Conservation (phyloP, 169 alveolate genomes). For the Toxoplasma gondii region DNA sequence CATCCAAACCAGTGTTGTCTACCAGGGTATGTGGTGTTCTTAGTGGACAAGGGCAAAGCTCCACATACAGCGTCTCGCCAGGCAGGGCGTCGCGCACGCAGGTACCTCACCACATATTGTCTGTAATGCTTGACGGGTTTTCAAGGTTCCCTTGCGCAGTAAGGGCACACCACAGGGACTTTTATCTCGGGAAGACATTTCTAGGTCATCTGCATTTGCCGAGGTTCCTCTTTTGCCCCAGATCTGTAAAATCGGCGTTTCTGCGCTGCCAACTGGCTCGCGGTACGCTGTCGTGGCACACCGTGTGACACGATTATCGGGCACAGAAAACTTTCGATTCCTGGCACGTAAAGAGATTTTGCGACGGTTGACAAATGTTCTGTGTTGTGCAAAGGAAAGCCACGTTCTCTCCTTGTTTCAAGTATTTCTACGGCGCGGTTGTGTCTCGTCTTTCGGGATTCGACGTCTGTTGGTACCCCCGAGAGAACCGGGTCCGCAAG, state of each 20-base stretch:
- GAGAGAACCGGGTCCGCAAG: too few species aligned
- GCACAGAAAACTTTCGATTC: neutral
- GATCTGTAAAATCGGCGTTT: neutral
- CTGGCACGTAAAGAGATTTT: too few species aligned
- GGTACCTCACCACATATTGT: neutral
- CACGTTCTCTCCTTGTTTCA: neutral
- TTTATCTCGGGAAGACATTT: too few species aligned
- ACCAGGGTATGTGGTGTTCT: neutral
- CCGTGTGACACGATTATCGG: neutral
- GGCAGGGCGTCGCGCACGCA: neutral
- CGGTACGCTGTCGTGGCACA: neutral
- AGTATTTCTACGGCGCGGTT: neutral
- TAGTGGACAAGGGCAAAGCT: neutral
- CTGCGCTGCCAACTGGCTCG: neutral
- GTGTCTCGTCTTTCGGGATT: neutral
- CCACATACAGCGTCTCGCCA: neutral
- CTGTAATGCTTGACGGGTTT: neutral
- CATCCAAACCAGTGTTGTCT: neutral
- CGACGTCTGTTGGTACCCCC: too few species aligned
- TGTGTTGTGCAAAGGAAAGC: neutral
- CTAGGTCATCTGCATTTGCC: neutral
- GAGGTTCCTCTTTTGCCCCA: neutral
- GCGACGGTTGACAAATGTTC: neutral
- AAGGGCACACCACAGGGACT: neutral
- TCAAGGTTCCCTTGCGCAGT: neutral